Base-by-base conservation (phyloP, 1,284 basidiomycete genomes). In the Sparassis latifolia region DNA sequence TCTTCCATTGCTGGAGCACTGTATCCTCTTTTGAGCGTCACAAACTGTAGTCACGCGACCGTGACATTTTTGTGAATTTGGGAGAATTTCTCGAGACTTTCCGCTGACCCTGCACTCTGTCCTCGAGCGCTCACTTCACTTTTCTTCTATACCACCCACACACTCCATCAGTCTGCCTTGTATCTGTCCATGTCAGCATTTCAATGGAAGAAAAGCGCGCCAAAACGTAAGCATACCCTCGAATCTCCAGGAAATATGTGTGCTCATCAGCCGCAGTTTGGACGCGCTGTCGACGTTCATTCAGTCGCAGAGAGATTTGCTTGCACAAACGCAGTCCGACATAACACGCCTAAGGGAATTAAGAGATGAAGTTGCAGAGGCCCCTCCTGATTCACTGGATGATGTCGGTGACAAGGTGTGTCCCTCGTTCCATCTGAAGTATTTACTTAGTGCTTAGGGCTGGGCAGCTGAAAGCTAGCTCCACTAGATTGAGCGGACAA, bases 261-360 rank as follows among this genome's bases (percentile, higher is more conserved):
- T 31, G 35, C 20, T 45, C 28, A 29, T 35, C 32, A 35, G 32
- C 27, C 48, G 39, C 55, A 86, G 84, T 62, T 69, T 85, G 59
- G 73, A 82, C 68, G 82, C 82, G 71, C 79, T 88, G 56, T 75
- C 80, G 59, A 68, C 69, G 45, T 88, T 82, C 67, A 76, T 88
- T 56, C 70, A 78, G 52, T 70, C 74, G 40, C 86, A 88, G 64
- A 76, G 68, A 63, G 61, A 69, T 31, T 58, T 85, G 46, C 75
- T 88, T 41, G 71, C 73, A 44, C 74, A 75, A 32, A 82, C 82
- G 33, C 74, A 78, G 55, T 65, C 73, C 57, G 84, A 87, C 67
- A 78, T 87, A 62, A 75, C 74, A 45, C 67, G 72, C 28, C 69
- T 87, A 28, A 72, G 71, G 45, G 61, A 64, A 32, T 65, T 83